Conservation (phyloP, 441 rosid genomes). For the Hura crepitans region DNA sequence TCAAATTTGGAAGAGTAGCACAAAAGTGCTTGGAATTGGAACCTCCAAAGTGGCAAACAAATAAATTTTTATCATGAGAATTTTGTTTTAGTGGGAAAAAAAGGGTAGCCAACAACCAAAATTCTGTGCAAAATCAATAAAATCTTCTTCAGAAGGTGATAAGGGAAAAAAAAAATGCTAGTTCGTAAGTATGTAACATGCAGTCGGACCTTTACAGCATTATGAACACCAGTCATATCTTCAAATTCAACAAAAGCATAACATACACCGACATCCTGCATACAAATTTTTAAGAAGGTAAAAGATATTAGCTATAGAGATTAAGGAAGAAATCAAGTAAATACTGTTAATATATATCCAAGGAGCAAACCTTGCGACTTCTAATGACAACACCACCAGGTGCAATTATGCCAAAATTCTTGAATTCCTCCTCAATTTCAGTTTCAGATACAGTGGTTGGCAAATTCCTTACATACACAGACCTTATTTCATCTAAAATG, state of each 20-base stretch:
- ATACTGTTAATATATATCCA: conserved; percentile 5
- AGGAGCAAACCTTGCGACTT: conserved; percentile 55
- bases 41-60: background rate
- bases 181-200: background rate
- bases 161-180: background rate
- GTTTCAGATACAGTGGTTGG: conserved; percentile 45
- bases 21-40: background rate
- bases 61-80: background rate
- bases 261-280: conserved; percentile 72
- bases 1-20: background rate
- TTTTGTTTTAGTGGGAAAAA: background rate
- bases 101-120: background rate
- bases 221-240: conserved; percentile 51
- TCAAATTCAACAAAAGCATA: conserved; percentile 77
- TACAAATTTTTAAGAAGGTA: background rate
- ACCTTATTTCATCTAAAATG: conserved; percentile 54
- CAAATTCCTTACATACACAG: conserved; percentile 65
- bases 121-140: background rate
- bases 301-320: conserved; percentile 13
- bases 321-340: background rate
- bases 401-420: conserved; percentile 51
- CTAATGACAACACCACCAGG: conserved; percentile 61
- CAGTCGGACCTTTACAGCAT: conserved; percentile 49
- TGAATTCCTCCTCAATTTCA: conserved; percentile 71
- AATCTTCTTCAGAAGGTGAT: background rate